Percentiles rank a stretch among this genome's conserved stretches.
Conservation (phyloP, 2,329 filamentous ascomycete genomes). For the Fusarium mangiferae region DNA sequence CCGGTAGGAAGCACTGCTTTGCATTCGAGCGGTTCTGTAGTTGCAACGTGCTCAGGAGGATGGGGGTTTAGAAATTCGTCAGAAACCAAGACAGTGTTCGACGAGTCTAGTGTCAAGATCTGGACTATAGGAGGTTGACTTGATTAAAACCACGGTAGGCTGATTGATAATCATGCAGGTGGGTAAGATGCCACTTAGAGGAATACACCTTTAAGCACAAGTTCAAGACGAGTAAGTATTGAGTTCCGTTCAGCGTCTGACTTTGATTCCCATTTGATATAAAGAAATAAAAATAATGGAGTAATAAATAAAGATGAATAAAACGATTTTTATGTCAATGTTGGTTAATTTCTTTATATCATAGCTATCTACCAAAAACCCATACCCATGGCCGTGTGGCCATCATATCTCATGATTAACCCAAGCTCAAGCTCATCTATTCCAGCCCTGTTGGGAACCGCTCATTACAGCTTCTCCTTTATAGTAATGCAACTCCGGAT, state of each 20-base stretch:
- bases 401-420: slow-evolving; percentile 31
- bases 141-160: background rate
- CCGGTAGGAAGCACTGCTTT: slow-evolving; percentile 62
- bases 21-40: slow-evolving; percentile 65
- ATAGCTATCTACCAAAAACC: slow-evolving; percentile 30
- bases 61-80: slow-evolving; percentile 52
- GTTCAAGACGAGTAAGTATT: background rate
- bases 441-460: slow-evolving; percentile 1
- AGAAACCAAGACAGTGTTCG: slow-evolving; percentile 28
- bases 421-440: slow-evolving; percentile 14
- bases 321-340: background rate
- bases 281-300: too few species aligned
- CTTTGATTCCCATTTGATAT: too few species aligned
- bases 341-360: slow-evolving; percentile 13
- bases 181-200: background rate
- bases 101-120: slow-evolving; percentile 41
- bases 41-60: slow-evolving; percentile 66
- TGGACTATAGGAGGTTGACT: slow-evolving; percentile 40
- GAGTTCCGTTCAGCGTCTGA: background rate
- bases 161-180: background rate
- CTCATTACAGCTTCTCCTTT: slow-evolving; percentile 15
- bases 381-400: slow-evolving; percentile 26
- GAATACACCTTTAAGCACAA: background rate
- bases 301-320: too few species aligned
- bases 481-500: slow-evolving; percentile 26